Percentiles rank a stretch among this genome's conserved stretches.
These are phyloP conservation scores for Lycium barbarum DNA, from an alignment of 257 asterid species.

Conservation along the genomic window DNA sequence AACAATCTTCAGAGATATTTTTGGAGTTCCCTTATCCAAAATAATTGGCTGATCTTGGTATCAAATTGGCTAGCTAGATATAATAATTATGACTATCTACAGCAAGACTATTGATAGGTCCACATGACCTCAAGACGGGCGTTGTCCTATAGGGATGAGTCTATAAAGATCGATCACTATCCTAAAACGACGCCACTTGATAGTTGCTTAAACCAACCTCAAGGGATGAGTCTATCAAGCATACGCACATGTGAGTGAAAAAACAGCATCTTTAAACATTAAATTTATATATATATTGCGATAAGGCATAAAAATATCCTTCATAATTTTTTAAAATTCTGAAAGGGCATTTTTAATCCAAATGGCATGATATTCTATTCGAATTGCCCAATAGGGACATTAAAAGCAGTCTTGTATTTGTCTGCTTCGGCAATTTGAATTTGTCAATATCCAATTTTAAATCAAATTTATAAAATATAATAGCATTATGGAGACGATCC, in stretches of 20 bases:
- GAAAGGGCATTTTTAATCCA: too few relatives aligned
- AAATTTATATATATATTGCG: too few relatives aligned
- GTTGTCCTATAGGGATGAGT: background rate
- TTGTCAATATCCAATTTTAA: too few relatives aligned
- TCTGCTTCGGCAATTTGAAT: too few relatives aligned
- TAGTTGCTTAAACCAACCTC: background rate
- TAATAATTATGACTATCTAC: background rate
- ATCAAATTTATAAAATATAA: too few relatives aligned
- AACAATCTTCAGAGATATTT: background rate
- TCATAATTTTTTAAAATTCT: too few relatives aligned
- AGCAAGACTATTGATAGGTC: background rate
- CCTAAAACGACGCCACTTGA: background rate
- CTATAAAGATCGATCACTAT: background rate
- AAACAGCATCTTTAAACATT: background rate
- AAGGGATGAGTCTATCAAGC: background rate
- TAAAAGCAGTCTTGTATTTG: too few relatives aligned
- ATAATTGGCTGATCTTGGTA: background rate
- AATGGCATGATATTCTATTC: too few relatives aligned
- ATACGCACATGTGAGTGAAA: background rate
- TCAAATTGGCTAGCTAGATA: background rate
- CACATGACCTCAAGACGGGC: background rate
- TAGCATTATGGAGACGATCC: too few relatives aligned
- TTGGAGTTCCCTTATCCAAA: background rate
- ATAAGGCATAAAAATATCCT: too few relatives aligned
- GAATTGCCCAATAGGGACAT: too few relatives aligned